Base-by-base conservation (phyloP, 768 basidiomycete genomes). In the Tubosaeta sp. region DNA sequence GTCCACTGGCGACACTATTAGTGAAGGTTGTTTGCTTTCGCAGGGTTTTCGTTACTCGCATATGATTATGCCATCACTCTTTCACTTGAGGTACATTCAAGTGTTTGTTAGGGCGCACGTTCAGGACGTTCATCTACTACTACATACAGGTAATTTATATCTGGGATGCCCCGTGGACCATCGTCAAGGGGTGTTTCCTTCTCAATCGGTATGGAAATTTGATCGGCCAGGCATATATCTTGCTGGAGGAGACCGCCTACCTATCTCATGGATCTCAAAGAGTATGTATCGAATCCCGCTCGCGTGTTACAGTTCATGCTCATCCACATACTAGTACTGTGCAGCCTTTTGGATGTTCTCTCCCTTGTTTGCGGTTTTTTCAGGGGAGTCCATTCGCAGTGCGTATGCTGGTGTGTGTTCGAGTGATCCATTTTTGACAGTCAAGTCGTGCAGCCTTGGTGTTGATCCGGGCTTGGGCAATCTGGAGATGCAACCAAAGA, bases 1-100 rank as follows among this genome's bases (percentile, higher is more conserved):
- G 16, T 34, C 21, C 8, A 22, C 30, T 22, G 4, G 29, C 3
- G 4, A n/a, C 18, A 11, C 12, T 14, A 24, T 19, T 24, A 7
- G 18, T 13, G 16, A 48, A 48, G 47, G 38, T 19, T 48, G 14
- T 30, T 48, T 31, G 47, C 47, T 13, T 27, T 44, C 21, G 31
- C 35, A 32, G 57, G 57, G 16, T 18, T 40, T 21, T 44, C 49
- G 3, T 19, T 58, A 4, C 48, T 59, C 4, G 29, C 42, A 1
- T 58, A 47, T 25, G 56, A 58, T 21, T 46, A 58, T 43, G 8
- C 54, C 25, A 32, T 59, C 9, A 58, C 58, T 9, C 9, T 59
- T n/a, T 16, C 30, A 5, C 46, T 47, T 11, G 57, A 59, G 42
- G 58, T 58, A 25, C 21, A 39, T 46, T 13, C 13, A 40, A 24